Conservation (phyloP, 1,284 basidiomycete genomes). For the Marasmius sp. region DNA sequence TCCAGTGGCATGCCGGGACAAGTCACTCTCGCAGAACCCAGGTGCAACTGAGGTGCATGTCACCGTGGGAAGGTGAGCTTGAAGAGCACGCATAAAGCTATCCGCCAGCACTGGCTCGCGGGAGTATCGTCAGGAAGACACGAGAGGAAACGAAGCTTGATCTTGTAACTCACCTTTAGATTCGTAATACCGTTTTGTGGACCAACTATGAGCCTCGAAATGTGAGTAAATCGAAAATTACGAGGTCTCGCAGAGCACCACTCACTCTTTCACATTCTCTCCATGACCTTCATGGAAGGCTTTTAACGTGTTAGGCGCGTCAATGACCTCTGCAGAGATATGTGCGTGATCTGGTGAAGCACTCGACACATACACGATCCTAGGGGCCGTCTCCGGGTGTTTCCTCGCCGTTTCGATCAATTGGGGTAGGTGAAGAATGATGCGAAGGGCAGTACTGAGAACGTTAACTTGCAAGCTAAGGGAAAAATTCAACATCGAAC, state of each 20-base stretch:
- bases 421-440: neutral
- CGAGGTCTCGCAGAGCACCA: neutral
- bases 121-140: constrained; percentile 3
- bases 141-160: neutral
- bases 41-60: constrained; percentile 41
- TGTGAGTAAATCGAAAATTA: neutral
- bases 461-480: neutral
- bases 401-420: neutral
- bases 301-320: constrained; percentile 24
- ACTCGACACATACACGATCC: constrained; percentile 24
- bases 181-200: constrained; percentile 23
- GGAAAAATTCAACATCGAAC: neutral
- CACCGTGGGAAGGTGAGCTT: constrained; percentile 33
- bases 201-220: constrained; percentile 14
- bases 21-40: constrained; percentile 45
- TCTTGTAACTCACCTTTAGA: constrained; percentile 31
- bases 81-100: constrained; percentile 39
- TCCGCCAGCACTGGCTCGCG: constrained; percentile 37
- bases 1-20: constrained; percentile 29
- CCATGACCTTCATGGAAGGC: constrained; percentile 18
- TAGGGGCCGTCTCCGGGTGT: neutral
- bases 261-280: constrained; percentile 23
- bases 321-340: constrained; percentile 24
- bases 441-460: neutral
- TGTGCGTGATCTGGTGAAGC: constrained; percentile 30